A percentile compares a stretch with the other conserved stretches of the same genome.
Evolutionary conservation across 768 basidiomycete genomes (phyloP).

Genomic region (Boletus sp.): DNA sequence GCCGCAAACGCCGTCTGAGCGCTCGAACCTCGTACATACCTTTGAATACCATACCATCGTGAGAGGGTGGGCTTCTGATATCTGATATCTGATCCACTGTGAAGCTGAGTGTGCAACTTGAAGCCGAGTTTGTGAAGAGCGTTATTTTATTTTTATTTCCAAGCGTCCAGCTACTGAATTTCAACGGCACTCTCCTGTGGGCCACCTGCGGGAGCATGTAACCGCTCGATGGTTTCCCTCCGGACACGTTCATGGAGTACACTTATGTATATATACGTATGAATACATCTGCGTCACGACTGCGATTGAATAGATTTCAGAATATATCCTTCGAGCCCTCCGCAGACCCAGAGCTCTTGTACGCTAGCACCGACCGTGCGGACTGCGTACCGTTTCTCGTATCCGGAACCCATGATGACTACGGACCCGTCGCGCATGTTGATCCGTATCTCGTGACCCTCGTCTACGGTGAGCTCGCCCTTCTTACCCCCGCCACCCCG

Average conservation of each 20-base stretch:
- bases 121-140: too few species aligned
- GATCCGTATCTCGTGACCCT: conserved; percentile 62
- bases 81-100: too few species aligned
- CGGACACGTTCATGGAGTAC: background rate
- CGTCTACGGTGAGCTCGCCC: conserved; percentile 83
- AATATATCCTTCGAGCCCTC: conserved; percentile 91
- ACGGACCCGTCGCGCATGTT: conserved; percentile 72
- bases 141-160: too few species aligned
- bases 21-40: too few species aligned
- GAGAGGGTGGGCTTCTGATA: too few species aligned
- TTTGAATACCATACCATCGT: too few species aligned
- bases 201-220: too few species aligned
- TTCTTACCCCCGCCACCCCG: conserved; percentile 76
- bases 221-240: background rate
- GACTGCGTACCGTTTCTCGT: conserved; percentile 59
- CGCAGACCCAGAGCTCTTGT: conserved; percentile 96
- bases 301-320: conserved; percentile 60
- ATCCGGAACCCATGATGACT: conserved; percentile 43
- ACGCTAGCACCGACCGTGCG: conserved; percentile 89
- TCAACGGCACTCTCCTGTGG: too few species aligned
- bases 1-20: too few species aligned
- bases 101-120: too few species aligned
- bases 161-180: too few species aligned
- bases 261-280: background rate
- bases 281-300: conserved; percentile 7